These are phyloP conservation scores for Marchantia paleacea DNA, from an alignment of 225 moss, liverwort and hornwort genomes.

Conservation along the genomic window DNA sequence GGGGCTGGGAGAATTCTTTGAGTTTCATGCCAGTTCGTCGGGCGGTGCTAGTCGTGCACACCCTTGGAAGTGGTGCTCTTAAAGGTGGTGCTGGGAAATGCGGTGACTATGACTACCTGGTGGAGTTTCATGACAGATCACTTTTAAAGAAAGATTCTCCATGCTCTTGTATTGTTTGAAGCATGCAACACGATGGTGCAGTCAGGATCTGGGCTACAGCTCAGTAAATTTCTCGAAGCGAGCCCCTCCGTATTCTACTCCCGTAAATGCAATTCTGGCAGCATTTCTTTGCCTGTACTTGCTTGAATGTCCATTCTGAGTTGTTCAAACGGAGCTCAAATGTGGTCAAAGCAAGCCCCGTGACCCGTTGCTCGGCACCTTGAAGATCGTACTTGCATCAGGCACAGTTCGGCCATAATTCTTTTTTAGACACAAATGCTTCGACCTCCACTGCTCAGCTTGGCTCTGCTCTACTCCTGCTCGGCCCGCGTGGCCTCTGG, in stretches of 20 bases:
- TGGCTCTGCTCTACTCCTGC: no score
- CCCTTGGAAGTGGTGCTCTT: not conserved
- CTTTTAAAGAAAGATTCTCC: not conserved
- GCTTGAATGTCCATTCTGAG: not conserved
- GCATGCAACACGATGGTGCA: constrained; percentile 9
- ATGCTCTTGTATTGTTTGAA: not conserved
- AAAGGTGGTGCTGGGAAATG: not conserved
- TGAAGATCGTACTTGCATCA: not conserved
- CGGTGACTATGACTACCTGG: not conserved
- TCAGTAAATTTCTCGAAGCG: not conserved
- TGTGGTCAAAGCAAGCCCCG: not conserved
- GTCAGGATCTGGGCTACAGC: not conserved
- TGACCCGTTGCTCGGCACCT: not conserved
- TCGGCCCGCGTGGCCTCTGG: no score
- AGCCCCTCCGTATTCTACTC: not conserved
- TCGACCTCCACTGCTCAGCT: not conserved
- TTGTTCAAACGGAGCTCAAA: not conserved
- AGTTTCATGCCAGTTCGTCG: not conserved
- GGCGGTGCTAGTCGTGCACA: not conserved
- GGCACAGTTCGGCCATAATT: not conserved
- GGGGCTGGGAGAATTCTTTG: not conserved
- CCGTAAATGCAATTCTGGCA: not conserved
- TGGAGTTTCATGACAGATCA: not conserved
- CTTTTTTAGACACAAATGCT: not conserved
- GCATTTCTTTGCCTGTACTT: not conserved